Conservation (phyloP, 306 rosid genomes). For the Parietaria judaica region DNA sequence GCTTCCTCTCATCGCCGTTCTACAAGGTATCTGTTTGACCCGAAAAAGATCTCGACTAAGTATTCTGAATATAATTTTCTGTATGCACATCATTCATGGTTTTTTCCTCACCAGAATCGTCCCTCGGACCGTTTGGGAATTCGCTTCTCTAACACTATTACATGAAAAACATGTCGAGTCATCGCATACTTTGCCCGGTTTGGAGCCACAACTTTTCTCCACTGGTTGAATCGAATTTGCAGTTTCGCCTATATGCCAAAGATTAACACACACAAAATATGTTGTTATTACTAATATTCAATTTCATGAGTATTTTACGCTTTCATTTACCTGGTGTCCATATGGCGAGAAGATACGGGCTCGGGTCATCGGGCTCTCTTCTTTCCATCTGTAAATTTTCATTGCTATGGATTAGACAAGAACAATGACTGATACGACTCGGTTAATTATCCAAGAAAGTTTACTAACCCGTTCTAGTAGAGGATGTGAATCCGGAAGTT, state of each 20-base stretch:
- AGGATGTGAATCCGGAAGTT: constrained; percentile 94
- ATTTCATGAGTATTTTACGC: constrained; percentile 11
- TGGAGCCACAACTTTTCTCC: constrained; percentile 54
- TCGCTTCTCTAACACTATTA: constrained; percentile 62
- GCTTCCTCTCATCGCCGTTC: constrained; percentile 92
- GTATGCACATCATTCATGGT: background rate
- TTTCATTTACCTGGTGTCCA: constrained; percentile 84
- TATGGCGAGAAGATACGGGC: constrained; percentile 93
- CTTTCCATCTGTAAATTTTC: constrained; percentile 58
- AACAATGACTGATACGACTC: constrained; percentile 15
- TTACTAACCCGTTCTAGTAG: constrained; percentile 61
- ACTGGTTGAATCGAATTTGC: constrained; percentile 58
- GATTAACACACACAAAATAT: background rate
- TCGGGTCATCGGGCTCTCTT: constrained; percentile 88
- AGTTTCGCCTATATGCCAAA: constrained; percentile 57
- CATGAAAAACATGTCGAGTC: constrained; percentile 66
- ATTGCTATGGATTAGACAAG: constrained; percentile 13
- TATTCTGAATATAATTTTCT: background rate
- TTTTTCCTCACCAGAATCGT: constrained; percentile 61
- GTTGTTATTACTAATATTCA: background rate
- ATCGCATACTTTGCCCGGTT: constrained; percentile 40
- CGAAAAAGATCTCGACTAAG: constrained; percentile 18
- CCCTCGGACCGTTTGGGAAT: constrained; percentile 72
- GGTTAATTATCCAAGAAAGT: constrained; percentile 8
- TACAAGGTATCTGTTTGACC: constrained; percentile 62